Base-by-base conservation (phyloP, 192 early-diverging fungal species). In the Podochytrium sp. region DNA sequence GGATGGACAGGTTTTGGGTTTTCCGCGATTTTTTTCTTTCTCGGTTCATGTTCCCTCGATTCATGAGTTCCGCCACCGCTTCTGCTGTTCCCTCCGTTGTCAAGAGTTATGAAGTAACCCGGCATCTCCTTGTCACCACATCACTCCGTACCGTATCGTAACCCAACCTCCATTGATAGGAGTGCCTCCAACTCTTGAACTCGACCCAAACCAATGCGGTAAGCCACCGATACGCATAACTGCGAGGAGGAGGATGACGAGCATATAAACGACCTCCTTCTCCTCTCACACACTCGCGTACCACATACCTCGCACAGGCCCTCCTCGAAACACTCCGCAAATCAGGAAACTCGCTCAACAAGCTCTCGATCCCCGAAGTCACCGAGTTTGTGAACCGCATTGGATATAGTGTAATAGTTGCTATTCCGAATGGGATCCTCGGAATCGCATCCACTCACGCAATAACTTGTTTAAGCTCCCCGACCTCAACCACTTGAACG, bases 331-430 rank as follows among this genome's bases (percentile, higher is more conserved):
- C 85, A 51, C 73, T 95, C 29, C 84, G 90, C 42, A 90, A 91
- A 59, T 84, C 88, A n/a, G 89, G 87, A 40, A 83, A 86, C 43
- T 65, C 75, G 33, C 76, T 88, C 53, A 90, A 92, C 76, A 79
- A 82, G 27, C 58, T 78, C 12, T 88, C 87, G 60, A 63, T 94
- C 4, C 87, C 88, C 12, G 90, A 93, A 75, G 87, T 93, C 85
- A 41, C 80, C 16, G 80, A 79, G 10, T 91, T 84, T 76, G 71
- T 94, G n/a, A 71, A 76, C 14, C 79, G 89, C 18, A 86, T 91
- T n/a, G 93, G 93, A 32, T 92, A 94, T 69, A 76, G 91, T 78
- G 93, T 91, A n/a, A n/a, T n/a, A n/a, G n/a, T n/a, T n/a, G n/a
- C n/a, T n/a, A n/a, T n/a, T n/a, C n/a, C n/a, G n/a, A n/a, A n/a